phyloP scores from a whole-genome alignment of 2,329 filamentous ascomycete genomes.

The Coniochaeta sp. region DNA sequence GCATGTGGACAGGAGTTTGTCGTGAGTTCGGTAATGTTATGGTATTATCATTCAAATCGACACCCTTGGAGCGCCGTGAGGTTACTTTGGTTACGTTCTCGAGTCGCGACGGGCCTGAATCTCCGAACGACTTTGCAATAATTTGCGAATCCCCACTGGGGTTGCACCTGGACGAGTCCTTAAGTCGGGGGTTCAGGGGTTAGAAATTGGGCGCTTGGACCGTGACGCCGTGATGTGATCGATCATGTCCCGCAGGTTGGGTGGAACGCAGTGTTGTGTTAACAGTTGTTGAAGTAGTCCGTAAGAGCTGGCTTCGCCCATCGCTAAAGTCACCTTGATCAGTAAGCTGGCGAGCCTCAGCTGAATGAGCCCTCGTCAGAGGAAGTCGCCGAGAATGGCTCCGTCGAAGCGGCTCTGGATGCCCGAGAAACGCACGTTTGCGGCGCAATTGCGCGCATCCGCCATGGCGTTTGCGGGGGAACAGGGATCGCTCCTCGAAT shows the following conservation, averaged over 20 bases:
- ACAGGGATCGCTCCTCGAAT: not conserved
- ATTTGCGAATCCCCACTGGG: not conserved
- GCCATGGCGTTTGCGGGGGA: not conserved
- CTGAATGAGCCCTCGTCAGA: not conserved
- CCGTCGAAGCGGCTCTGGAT: not conserved
- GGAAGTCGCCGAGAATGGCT: not conserved
- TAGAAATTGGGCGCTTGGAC: not conserved
- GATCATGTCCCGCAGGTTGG: not conserved
- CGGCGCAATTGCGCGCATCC: not conserved
- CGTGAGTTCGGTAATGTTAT: not conserved
- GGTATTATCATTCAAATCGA: too few species aligned
- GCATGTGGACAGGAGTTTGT: not conserved
- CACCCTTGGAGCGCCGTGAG: not conserved
- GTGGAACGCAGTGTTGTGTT: not conserved
- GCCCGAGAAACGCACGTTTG: not conserved
- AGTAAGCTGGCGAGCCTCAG: not conserved
- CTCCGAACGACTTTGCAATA: not conserved
- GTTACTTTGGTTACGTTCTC: not conserved
- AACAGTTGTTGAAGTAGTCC: not conserved
- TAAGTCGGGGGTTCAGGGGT: not conserved
- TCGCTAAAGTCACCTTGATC: not conserved
- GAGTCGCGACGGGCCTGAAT: not conserved
- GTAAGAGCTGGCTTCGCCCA: not conserved
- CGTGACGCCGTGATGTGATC: not conserved
- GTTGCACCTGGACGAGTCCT: not conserved